These are phyloP conservation scores for Pythium graminicola DNA, from an alignment of 352 stramenopile species.

Conservation along the genomic window DNA sequence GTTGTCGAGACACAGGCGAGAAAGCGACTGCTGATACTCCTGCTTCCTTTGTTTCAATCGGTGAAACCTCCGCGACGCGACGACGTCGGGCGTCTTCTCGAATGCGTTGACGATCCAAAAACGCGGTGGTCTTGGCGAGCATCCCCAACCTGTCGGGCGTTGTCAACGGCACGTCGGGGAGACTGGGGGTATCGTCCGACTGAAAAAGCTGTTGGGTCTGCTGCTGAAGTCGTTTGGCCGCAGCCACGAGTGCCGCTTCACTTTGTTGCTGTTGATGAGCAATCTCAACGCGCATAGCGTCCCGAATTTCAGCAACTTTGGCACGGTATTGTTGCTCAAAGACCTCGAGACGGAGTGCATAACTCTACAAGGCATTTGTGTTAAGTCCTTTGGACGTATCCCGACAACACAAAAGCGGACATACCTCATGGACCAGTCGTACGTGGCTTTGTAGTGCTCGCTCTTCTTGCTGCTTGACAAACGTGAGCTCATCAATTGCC, in stretches of 20 bases:
- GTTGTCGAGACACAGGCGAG: slow-evolving; percentile 44
- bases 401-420: not conserved
- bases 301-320: slow-evolving; percentile 47
- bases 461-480: slow-evolving; percentile 47
- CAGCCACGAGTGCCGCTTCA: slow-evolving; percentile 31
- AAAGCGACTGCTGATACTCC: not conserved
- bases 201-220: slow-evolving; percentile 31
- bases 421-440: slow-evolving; percentile 45
- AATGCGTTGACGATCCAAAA: slow-evolving; percentile 8
- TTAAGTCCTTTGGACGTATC: too few relatives aligned
- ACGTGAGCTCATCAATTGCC: slow-evolving; percentile 49
- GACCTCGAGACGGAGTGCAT: slow-evolving; percentile 42
- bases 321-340: slow-evolving; percentile 58
- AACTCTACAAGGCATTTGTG: slow-evolving; percentile 34
- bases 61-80: not conserved
- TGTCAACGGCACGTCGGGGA: not conserved
- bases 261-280: slow-evolving; percentile 35
- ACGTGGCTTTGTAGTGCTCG: slow-evolving; percentile 38
- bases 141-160: not conserved
- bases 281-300: slow-evolving; percentile 43
- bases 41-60: not conserved
- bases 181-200: slow-evolving; percentile 5
- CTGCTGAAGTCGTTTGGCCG: slow-evolving; percentile 41
- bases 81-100: slow-evolving; percentile 5
- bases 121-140: slow-evolving; percentile 8